Evolutionary conservation across 306 rosid species (phyloP).

Genomic region (Canavalia ensiformis): DNA sequence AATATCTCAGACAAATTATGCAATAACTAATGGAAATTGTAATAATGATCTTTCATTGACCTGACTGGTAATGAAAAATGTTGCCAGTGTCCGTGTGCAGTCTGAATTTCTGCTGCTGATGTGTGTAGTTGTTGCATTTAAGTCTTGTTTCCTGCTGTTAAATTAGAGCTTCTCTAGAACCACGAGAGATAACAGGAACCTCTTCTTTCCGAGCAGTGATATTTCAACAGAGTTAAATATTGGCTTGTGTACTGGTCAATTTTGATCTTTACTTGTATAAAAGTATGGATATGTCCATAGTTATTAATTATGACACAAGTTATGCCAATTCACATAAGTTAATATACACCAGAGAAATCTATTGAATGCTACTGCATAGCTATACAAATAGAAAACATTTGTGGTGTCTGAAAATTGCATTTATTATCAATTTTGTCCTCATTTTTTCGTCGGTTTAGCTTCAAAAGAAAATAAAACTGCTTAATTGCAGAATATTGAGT

Average conservation of each 20-base stretch:
- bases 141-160: conserved; percentile 26
- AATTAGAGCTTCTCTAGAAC: conserved; percentile 40
- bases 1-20: conserved; percentile 43
- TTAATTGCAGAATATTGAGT: background rate
- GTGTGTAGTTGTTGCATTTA: conserved; percentile 33
- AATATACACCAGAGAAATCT: conserved; percentile 2
- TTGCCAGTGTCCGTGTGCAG: conserved; percentile 23
- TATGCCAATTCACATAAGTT: background rate
- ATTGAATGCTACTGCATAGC: conserved; percentile 5
- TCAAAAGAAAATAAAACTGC: background rate
- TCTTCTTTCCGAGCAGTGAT: conserved; percentile 12
- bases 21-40: conserved; percentile 49
- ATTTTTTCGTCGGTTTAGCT: background rate
- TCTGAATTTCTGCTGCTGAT: conserved; percentile 10
- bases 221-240: conserved; percentile 15
- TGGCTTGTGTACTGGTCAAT: background rate
- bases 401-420: background rate
- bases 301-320: background rate
- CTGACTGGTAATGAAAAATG: conserved; percentile 30
- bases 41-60: conserved; percentile 49
- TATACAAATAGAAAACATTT: background rate
- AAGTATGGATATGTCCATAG: background rate
- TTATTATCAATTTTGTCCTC: background rate
- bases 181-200: conserved; percentile 11
- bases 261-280: conserved; percentile 21